These are phyloP conservation scores for Lactarius trivialis DNA, from an alignment of 768 basidiomycete genomes.

Conservation along the genomic window DNA sequence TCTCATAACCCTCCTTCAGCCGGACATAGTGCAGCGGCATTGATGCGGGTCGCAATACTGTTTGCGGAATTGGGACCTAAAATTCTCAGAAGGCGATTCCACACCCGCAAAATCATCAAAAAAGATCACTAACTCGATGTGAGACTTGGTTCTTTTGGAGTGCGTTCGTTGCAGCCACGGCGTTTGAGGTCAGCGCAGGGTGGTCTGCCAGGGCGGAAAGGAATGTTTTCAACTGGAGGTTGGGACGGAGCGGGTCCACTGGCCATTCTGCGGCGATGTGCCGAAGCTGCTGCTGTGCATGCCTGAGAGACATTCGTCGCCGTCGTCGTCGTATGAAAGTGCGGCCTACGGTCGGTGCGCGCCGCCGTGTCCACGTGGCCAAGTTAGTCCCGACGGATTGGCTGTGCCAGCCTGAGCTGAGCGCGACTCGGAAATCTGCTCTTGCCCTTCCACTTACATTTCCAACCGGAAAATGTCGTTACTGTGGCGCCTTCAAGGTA, in stretches of 20 bases:
- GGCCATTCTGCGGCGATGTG: slow-evolving; percentile 59
- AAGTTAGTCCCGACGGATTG: not conserved
- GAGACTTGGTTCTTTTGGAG: slow-evolving; percentile 50
- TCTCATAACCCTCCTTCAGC: slow-evolving; percentile 66
- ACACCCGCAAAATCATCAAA: not conserved
- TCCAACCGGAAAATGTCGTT: not conserved
- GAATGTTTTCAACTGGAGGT: slow-evolving; percentile 63
- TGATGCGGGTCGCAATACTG: slow-evolving; percentile 60
- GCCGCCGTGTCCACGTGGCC: not conserved
- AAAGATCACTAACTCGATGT: slow-evolving; percentile 42
- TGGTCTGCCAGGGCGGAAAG: slow-evolving; percentile 59
- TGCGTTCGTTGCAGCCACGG: slow-evolving; percentile 53
- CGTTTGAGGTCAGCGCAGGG: slow-evolving; percentile 55
- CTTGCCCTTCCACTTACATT: not conserved
- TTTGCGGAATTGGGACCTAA: slow-evolving; percentile 62
- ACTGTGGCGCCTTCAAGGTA: not conserved
- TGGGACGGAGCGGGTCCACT: slow-evolving; percentile 68
- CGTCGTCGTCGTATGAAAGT: not conserved
- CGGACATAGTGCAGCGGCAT: slow-evolving; percentile 68
- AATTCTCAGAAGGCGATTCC: not conserved
- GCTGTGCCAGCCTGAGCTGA: no score
- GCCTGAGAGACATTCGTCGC: slow-evolving; percentile 29
- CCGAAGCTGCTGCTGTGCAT: slow-evolving; percentile 42
- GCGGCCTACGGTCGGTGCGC: not conserved
- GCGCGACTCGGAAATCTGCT: no score